Percentiles rank a stretch among this genome's conserved stretches.
Evolutionary conservation across 2,329 filamentous ascomycete species (phyloP).

Genomic region (Sporothrix mexicana): DNA sequence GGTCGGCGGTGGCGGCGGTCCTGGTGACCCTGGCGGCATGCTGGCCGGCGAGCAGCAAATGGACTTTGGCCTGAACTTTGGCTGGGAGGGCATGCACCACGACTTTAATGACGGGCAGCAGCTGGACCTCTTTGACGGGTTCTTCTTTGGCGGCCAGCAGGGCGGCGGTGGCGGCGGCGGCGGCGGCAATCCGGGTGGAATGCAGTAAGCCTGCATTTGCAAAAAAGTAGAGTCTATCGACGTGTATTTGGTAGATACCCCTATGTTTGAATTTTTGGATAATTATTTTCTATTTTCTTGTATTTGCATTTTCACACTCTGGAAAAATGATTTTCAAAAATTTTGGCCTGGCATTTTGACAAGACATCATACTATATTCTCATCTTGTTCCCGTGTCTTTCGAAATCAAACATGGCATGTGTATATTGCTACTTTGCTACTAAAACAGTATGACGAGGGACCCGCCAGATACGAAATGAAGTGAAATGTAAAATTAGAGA

Average conservation of each 20-base stretch:
- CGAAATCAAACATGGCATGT: neutral
- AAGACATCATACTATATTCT: neutral
- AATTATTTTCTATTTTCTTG: neutral
- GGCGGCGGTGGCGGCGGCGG: conserved; percentile 34
- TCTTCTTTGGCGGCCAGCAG: conserved; percentile 69
- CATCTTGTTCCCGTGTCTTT: neutral
- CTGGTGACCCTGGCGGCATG: neutral
- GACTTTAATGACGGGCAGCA: conserved; percentile 66
- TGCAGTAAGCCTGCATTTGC: neutral
- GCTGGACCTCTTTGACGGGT: conserved; percentile 73
- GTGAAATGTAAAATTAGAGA: neutral
- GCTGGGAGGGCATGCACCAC: conserved; percentile 67
- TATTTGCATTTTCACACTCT: neutral
- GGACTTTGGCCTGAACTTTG: conserved; percentile 71
- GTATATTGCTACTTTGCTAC: neutral
- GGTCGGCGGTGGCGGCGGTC: neutral
- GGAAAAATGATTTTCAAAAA: neutral
- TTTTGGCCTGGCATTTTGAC: neutral
- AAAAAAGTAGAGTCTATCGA: neutral
- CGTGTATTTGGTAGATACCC: conserved; percentile 24
- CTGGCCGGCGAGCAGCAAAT: conserved; percentile 56
- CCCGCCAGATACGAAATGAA: neutral
- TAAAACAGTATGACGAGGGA: neutral
- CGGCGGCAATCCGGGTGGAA: conserved; percentile 22
- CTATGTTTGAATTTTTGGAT: neutral